These are phyloP conservation scores for Chionographis japonica DNA, from an alignment of 106 monocot genomes.

Conservation along the genomic window DNA sequence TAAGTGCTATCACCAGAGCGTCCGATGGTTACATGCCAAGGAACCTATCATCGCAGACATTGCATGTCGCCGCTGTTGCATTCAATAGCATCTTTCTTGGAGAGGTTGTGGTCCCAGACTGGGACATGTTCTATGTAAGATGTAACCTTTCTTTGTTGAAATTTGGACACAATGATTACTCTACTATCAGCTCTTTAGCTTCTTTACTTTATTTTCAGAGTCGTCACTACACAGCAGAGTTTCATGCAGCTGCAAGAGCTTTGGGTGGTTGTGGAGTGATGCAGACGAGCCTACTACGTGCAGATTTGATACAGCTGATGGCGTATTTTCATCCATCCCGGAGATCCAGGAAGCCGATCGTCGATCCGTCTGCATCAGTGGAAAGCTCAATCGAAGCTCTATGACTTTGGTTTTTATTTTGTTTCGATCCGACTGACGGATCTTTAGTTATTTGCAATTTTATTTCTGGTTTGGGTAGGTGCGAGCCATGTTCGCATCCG, in stretches of 20 bases:
- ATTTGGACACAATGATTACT: neutral
- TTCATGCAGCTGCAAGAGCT: slow-evolving; percentile 48
- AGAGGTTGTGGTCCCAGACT: slow-evolving; percentile 44
- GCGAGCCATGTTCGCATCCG: no score
- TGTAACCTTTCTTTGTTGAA: neutral
- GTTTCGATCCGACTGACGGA: no score
- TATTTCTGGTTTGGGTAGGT: no score
- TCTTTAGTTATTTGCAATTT: no score
- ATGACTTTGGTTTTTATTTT: no score
- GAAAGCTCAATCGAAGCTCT: no score
- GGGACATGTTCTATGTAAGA: slow-evolving; percentile 65
- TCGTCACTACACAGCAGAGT: slow-evolving; percentile 38
- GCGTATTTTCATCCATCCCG: no score
- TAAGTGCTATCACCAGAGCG: slow-evolving; percentile 43
- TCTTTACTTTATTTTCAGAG: slow-evolving; percentile 27
- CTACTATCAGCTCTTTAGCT: neutral
- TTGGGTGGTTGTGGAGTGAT: slow-evolving; percentile 51
- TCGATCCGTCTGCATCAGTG: no score
- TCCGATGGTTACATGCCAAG: slow-evolving; percentile 45
- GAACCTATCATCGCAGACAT: slow-evolving; percentile 29
- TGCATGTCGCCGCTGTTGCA: slow-evolving; percentile 43
- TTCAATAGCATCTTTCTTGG: slow-evolving; percentile 47
- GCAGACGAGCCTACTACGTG: no score
- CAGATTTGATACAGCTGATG: no score
- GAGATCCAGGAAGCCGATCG: no score